Conservation (phyloP, 2,329 filamentous ascomycete species). For the Sclerotinia sclerotiorum region DNA sequence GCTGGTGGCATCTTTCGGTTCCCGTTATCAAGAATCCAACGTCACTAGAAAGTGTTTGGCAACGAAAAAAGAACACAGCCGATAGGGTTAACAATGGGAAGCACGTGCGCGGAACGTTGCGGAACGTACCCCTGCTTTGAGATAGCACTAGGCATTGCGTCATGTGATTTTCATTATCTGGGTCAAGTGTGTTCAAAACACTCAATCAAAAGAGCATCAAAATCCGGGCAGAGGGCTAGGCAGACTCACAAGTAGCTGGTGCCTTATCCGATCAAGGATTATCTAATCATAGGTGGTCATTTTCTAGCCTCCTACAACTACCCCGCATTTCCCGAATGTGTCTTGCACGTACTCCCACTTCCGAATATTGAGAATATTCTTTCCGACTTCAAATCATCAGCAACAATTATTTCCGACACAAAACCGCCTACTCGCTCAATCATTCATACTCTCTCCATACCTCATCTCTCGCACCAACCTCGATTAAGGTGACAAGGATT, state of each 20-base stretch:
- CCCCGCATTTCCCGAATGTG: neutral
- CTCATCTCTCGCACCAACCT: neutral
- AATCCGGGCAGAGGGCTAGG: neutral
- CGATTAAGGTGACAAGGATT: neutral
- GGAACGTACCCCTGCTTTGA: no score
- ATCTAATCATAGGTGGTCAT: no score
- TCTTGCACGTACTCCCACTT: neutral
- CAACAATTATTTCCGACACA: conserved; percentile 1
- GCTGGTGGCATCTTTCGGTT: neutral
- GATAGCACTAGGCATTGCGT: no score
- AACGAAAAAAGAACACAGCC: no score
- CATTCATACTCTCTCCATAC: neutral
- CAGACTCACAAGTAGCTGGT: no score
- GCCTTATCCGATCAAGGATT: no score
- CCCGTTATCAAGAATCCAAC: neutral
- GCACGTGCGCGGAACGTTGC: no score
- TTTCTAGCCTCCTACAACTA: neutral
- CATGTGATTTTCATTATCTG: no score
- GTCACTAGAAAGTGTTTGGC: neutral
- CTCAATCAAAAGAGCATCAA: neutral
- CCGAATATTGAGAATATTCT: neutral
- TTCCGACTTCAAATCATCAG: conserved; percentile 9
- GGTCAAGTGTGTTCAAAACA: neutral
- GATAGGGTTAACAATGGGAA: no score
- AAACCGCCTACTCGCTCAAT: neutral